Evolutionary conservation across 139 green algal species (phyloP).

Genomic region (Picochlorum sp.): DNA sequence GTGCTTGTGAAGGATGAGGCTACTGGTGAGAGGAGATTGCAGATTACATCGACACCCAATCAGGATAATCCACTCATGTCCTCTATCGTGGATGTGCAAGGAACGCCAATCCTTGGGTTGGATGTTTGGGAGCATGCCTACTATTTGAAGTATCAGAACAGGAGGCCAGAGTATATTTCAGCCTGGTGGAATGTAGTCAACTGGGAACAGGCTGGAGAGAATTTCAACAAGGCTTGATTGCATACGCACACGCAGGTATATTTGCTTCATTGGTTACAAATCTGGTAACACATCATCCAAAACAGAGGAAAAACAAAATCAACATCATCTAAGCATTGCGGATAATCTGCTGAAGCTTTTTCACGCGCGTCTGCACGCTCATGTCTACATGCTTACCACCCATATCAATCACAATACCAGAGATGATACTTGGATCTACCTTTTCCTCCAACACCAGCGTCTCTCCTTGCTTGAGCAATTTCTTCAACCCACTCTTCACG

Average conservation of each 20-base stretch:
- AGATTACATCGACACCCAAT: constrained; percentile 66
- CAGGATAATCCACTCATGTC: constrained; percentile 42
- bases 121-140: constrained; percentile 58
- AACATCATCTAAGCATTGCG: background rate
- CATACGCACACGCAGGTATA: background rate
- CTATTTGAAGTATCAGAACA: constrained; percentile 28
- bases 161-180: constrained; percentile 43
- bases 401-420: constrained; percentile 64
- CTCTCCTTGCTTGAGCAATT: constrained; percentile 48
- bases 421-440: constrained; percentile 64
- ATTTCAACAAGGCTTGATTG: constrained; percentile 8
- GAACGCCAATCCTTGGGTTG: constrained; percentile 40
- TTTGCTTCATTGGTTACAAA: background rate
- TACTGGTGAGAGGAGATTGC: constrained; percentile 27
- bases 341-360: constrained; percentile 47
- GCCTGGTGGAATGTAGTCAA: constrained; percentile 71
- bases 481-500: constrained; percentile 42
- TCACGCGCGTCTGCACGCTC: constrained; percentile 45
- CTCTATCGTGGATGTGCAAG: background rate
- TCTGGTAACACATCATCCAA: no score
- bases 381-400: constrained; percentile 76
- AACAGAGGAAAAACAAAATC: background rate
- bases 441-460: constrained; percentile 40
- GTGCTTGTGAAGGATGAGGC: constrained; percentile 44
- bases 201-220: constrained; percentile 38